phyloP scores from a whole-genome alignment of 768 basidiomycete species.

The Ramaria rubella region DNA sequence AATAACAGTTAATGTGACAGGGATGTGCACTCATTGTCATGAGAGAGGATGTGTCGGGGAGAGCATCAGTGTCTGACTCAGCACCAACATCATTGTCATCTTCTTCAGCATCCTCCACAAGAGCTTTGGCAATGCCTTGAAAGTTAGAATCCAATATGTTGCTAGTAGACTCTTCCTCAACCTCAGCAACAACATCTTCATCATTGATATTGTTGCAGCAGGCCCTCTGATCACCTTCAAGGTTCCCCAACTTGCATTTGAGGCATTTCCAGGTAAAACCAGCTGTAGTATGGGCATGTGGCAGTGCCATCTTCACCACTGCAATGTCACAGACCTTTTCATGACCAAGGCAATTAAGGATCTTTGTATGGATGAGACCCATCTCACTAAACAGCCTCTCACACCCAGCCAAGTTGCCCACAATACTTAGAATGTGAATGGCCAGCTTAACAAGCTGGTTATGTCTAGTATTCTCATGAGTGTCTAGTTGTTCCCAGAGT shows the following conservation, averaged over 20 bases:
- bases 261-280: too few relatives aligned
- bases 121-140: not conserved
- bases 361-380: conserved; percentile 21
- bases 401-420: conserved; percentile 26
- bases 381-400: conserved; percentile 27
- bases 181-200: not conserved
- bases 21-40: not conserved
- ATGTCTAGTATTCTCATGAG: not conserved
- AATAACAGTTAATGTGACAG: not conserved
- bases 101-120: not conserved
- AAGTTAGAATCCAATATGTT: not conserved
- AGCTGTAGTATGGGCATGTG: not conserved
- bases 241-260: not conserved
- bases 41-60: not conserved
- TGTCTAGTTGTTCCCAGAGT: not conserved
- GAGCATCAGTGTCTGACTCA: not conserved
- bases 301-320: conserved; percentile 20
- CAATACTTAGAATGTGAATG: conserved; percentile 18
- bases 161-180: too few relatives aligned
- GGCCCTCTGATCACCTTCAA: not conserved
- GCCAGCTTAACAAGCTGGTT: conserved; percentile 15
- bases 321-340: conserved; percentile 19
- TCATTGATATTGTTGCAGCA: not conserved
- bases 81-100: not conserved
- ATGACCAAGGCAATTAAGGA: conserved; percentile 17